Percentiles rank a stretch among this genome's conserved stretches.
These are phyloP conservation scores for Liriodendron chinense DNA, from an alignment of 164 flowering plant species.

Conservation along the genomic window DNA sequence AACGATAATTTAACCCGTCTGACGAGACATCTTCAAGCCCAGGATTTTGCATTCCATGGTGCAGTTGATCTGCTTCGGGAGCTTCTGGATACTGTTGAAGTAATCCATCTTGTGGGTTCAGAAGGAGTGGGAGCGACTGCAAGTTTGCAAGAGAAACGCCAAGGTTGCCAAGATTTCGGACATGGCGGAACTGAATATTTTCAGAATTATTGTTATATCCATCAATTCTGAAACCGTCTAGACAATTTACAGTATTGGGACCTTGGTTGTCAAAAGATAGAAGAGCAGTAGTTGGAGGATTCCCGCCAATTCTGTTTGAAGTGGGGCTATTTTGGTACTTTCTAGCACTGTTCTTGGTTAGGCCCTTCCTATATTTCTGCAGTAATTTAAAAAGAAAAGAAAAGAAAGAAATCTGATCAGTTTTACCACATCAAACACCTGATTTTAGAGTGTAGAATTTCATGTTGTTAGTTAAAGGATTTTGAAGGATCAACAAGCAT, in stretches of 20 bases:
- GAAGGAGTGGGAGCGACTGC: neutral
- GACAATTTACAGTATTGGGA: neutral
- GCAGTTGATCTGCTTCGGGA: neutral
- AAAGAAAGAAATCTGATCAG: neutral
- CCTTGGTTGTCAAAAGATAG: conserved; percentile 5
- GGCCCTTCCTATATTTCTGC: conserved; percentile 27
- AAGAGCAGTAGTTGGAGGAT: conserved; percentile 3
- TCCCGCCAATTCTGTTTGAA: conserved; percentile 4
- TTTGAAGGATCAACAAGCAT: neutral
- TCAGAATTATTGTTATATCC: neutral
- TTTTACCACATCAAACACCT: neutral
- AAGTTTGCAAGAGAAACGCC: neutral
- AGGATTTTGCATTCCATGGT: neutral
- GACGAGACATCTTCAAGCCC: neutral
- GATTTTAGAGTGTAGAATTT: neutral
- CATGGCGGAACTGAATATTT: neutral
- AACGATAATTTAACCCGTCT: neutral
- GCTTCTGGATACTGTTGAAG: neutral
- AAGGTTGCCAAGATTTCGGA: neutral
- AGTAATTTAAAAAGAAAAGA: neutral
- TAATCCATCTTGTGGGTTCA: neutral
- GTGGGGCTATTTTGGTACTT: neutral
- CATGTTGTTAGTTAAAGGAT: neutral
- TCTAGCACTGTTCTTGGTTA: conserved; percentile 12
- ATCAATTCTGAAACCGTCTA: conserved; percentile 1